A percentile compares a stretch with the other conserved stretches of the same genome.
Evolutionary conservation across 2,329 filamentous ascomycete species (phyloP).

Genomic region (Stenocarpella maydis): DNA sequence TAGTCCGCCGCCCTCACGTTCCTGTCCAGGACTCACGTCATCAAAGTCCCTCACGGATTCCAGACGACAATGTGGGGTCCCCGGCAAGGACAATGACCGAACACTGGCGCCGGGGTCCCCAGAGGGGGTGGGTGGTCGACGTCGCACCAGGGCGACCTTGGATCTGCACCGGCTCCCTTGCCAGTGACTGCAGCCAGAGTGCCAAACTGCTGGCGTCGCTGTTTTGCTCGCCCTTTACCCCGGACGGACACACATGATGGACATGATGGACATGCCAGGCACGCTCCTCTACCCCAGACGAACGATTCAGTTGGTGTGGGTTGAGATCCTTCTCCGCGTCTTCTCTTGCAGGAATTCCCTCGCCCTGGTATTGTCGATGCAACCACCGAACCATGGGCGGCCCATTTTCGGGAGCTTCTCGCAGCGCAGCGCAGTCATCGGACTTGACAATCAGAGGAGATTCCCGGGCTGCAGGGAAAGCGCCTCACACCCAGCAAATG

Average conservation of each 20-base stretch:
- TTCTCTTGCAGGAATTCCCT: constrained; percentile 24
- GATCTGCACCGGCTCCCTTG: not conserved
- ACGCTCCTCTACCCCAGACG: constrained; percentile 9
- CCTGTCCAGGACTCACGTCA: constrained; percentile 16
- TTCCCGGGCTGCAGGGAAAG: not conserved
- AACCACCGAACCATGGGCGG: not conserved
- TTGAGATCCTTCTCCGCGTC: constrained; percentile 2
- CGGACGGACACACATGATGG: constrained; percentile 17
- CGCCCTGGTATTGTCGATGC: not conserved
- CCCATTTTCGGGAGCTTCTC: not conserved
- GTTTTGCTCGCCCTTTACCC: constrained; percentile 34
- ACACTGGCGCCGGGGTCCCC: constrained; percentile 28
- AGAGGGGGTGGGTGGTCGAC: constrained; percentile 4
- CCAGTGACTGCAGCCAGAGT: too few relatives aligned
- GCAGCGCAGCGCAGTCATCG: not conserved
- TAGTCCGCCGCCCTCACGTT: not conserved
- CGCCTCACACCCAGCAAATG: not conserved
- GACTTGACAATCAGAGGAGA: not conserved
- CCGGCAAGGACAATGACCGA: constrained; percentile 30
- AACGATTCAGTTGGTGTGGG: not conserved
- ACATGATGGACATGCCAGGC: constrained; percentile 5
- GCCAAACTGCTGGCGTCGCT: constrained; percentile 21
- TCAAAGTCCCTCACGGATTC: constrained; percentile 14
- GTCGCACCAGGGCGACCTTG: not conserved
- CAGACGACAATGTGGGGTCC: constrained; percentile 30